phyloP scores from a whole-genome alignment of 2,329 filamentous ascomycete genomes.

The Xylaria digitata region DNA sequence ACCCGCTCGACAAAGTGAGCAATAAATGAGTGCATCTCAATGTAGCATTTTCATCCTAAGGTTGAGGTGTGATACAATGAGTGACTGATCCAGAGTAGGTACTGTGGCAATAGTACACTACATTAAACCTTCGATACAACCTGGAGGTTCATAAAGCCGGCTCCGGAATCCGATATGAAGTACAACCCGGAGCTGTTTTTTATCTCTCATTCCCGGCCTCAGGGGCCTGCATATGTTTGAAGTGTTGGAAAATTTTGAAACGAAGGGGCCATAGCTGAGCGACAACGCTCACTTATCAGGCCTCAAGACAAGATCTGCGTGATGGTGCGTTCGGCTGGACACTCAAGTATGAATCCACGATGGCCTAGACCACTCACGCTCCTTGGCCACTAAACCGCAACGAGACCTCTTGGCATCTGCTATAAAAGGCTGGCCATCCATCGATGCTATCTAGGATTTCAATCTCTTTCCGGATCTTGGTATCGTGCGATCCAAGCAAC shows the following conservation, averaged over 20 bases:
- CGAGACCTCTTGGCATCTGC: conserved; percentile 8
- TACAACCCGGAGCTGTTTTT: background rate
- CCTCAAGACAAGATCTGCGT: conserved; percentile 22
- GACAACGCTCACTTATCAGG: conserved; percentile 10
- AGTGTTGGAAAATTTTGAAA: conserved; percentile 11
- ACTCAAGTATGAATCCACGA: conserved; percentile 3
- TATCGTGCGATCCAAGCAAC: conserved; percentile 27
- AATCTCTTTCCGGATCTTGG: conserved; percentile 19
- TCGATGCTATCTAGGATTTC: conserved; percentile 13
- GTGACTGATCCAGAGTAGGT: background rate
- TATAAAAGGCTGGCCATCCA: conserved; percentile 35
- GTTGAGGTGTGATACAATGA: background rate
- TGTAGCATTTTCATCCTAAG: background rate
- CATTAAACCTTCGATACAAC: background rate
- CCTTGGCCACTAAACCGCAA: conserved; percentile 31
- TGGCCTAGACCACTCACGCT: conserved; percentile 32
- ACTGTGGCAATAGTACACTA: background rate
- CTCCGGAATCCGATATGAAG: background rate
- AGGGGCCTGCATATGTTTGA: conserved; percentile 15
- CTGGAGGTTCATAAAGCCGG: background rate
- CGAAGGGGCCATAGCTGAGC: background rate
- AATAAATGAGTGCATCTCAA: background rate
- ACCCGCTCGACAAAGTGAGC: background rate
- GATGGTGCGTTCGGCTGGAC: conserved; percentile 18
- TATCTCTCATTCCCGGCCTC: conserved; percentile 1